Base-by-base conservation (phyloP, 2,329 filamentous ascomycete species). In the Fusarium equiseti region DNA sequence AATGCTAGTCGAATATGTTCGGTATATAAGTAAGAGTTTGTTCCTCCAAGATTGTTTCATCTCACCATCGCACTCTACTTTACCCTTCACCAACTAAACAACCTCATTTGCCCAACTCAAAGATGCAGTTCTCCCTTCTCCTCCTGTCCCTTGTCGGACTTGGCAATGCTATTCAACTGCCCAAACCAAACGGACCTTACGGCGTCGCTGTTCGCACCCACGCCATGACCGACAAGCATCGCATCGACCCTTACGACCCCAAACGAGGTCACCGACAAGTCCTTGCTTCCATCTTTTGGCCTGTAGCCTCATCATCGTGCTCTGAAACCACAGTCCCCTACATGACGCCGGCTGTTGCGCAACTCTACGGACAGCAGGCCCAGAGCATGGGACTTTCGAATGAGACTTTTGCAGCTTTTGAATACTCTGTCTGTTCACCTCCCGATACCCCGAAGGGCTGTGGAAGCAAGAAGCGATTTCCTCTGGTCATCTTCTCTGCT, bases 401-500 rank as follows among this genome's bases (percentile, higher is more conserved):
- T 4, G 73, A 75, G 6, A 77, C 79, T 0, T 81, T 80, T 46
- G 48, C 69, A 2, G 49, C 50, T 3, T 63, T 81, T 1, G 57
- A 75, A 35, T 64, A 81, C 29, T 66, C 77, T 3, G 66, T 76
- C 15, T 80, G 71, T 31, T 56, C 35, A 11, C 51, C 8, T 2
- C 29, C 50, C 10, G 0, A 3, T 7, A 0, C 35, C 0, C 7
- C 20, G 0, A 44, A 31, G 5, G 52, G 15, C 2, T 60, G 55
- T 8, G 45, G 2, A 29, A 76, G 4, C 15, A 22, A 50, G 63
- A 70, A 26, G n/a, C 77, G 1, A 40, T 86, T 32, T 20, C 64
- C 73, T 0, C 46, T 76, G 5, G 63, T 71, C 2, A 56, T 87
- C 11, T 80, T 88, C 45, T 84, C 83, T 0, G 81, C 85, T 2